Base-by-base conservation (phyloP, 2,329 filamentous ascomycete species). In the Stagonosporopsis vannaccii region DNA sequence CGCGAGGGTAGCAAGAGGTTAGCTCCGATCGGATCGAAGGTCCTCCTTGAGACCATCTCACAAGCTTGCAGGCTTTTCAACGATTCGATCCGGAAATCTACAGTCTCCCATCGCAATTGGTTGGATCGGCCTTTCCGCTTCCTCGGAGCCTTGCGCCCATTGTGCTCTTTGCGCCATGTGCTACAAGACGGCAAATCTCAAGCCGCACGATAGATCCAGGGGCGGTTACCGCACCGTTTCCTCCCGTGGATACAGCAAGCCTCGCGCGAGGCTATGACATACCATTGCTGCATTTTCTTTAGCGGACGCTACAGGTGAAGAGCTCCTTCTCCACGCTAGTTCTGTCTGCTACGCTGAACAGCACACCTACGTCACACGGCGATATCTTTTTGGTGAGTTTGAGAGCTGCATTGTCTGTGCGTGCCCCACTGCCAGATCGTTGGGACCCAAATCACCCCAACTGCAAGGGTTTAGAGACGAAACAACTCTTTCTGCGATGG, bases 1-100 rank as follows among this genome's bases (percentile, higher is more conserved):
- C 26, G 42, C 56, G 56, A 58, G 51, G 11, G 17, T 30, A 33
- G 22, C 28, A 53, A 54, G 17, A 35, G 41, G 46, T 47, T 58
- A 58, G 56, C 51, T 44, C 30, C 51, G 56, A 58, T 58, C 45
- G 41, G 45, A 51, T 54, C 46, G 46, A 47, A 51, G 13, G 13
- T 30, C 25, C 41, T 39, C 45, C 44, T 40, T 20, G 43, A 37
- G 19, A 43, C 30, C 32, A 51, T 33, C 42, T 36, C 47, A 37
- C 52, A 51, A 46, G 46, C 47, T 48, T 47, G 54, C 54, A 47
- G 42, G 54, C 47, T 57, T 56, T 51, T 47, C 47, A 51, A 36
- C 50, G 28, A 37, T 39, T 46, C 13, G 47, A 47, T 17, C 13
- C 20, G 40, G 19, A 17, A 19, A 23, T 25, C 11, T 6, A 26